Evolutionary conservation across 352 stramenopile genomes (phyloP), one percentile per base, ranked within the genome.

Genomic region (Phytophthora melonis): DNA sequence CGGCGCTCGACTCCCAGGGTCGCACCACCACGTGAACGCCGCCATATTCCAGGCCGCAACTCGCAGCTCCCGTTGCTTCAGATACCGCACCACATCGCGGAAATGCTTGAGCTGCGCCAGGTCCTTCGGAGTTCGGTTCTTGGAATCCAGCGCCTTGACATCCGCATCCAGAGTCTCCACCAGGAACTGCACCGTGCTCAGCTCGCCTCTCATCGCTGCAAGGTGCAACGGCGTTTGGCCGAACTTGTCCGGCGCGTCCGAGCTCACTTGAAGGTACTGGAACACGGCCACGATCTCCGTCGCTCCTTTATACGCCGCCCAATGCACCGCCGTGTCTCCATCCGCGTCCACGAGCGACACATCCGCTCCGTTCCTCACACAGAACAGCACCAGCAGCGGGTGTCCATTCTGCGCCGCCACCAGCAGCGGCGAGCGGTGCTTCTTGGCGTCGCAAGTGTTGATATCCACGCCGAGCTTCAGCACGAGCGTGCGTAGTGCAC

Each of bases 161-260:
- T 92, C 78, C 11, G 81, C 87, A 53, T 96, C 87, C 30, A 95
- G 72, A 53, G 90, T 89, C 73, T 96, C 86, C 1, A 95, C 83
- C 0, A 97, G 74, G 63, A 88, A 97, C 72, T 95, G 82, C 11
- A 97, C 88, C 0, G 84, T 92, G 2, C 72, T 71, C 10, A 93
- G 74, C 52, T 93, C 81, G 3, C 89, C 90, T 21, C 87, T 80
- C 84, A 93, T 93, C 0, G 90, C 87, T 5, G 90, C 90, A 30
- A 97, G 81, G 64, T 97, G 90, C 70, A 97, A 61, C 13, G 90
- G 90, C n/a, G 86, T 94, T 74, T 95, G 89, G 1, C 90, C 88
- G 61, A 88, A 97, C 1, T 77, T 74, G 50, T 97, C 90, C 9
- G 84, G 80, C 6, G 68, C 77, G 61, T 93, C 86, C 0, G 81